phyloP scores from a whole-genome alignment of 148 eudicot species.

The Arctostaphylos glauca region DNA sequence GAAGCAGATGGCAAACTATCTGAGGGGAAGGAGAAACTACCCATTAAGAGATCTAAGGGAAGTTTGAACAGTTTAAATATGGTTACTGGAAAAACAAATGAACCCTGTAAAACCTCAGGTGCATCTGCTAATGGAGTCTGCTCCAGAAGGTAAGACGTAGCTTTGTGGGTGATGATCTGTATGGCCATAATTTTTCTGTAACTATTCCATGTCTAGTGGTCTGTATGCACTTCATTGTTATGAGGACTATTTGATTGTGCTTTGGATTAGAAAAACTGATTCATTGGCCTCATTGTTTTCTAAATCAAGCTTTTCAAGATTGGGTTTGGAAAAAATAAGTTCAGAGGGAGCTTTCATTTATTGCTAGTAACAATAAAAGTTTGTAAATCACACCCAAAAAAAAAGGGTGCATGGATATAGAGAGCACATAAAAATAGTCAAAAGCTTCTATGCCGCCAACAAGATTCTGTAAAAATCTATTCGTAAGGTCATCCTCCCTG shows the following conservation, averaged over 20 bases:
- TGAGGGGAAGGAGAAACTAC: slow-evolving; percentile 89
- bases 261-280: not conserved
- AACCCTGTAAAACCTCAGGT: slow-evolving; percentile 60
- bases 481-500: not conserved
- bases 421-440: not conserved
- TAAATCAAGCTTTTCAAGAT: not conserved
- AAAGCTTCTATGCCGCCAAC: not conserved
- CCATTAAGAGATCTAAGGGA: slow-evolving; percentile 91
- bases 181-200: not conserved
- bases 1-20: slow-evolving; percentile 71
- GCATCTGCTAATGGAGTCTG: slow-evolving; percentile 64
- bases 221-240: not conserved
- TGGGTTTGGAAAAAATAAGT: not conserved
- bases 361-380: not conserved
- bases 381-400: not conserved
- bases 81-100: slow-evolving; percentile 75
- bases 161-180: not conserved
- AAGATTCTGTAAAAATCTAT: not conserved
- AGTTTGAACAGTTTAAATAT: slow-evolving; percentile 91
- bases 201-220: not conserved
- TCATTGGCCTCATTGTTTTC: not conserved
- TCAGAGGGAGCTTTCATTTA: not conserved
- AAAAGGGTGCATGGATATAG: not conserved
- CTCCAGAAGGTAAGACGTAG: slow-evolving; percentile 66
- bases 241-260: not conserved